Evolutionary conservation across 345 rosid genomes (phyloP).

Genomic region (Eucalyptus pauciflora): DNA sequence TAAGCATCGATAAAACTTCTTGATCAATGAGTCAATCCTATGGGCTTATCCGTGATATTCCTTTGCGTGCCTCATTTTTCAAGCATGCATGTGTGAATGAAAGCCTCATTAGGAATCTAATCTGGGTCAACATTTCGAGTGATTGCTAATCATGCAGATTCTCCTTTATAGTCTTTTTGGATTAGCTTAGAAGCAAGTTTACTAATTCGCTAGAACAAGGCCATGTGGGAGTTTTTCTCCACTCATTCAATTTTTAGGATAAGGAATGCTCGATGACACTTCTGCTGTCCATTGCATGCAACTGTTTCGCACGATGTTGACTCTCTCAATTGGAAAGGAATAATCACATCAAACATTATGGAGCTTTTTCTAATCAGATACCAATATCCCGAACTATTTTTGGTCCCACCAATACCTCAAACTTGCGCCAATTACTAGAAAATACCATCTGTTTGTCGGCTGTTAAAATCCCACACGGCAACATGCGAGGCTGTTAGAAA

Average conservation of each 20-base stretch:
- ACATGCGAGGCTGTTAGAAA: not conserved
- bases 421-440: not conserved
- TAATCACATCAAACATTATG: not conserved
- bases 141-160: not conserved
- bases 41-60: not conserved
- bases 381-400: not conserved
- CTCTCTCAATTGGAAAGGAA: not conserved
- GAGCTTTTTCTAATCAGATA: accelerated
- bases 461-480: not conserved
- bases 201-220: not conserved
- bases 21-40: not conserved
- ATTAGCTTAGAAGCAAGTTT: not conserved
- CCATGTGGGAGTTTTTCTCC: not conserved
- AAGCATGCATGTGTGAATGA: not conserved
- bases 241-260: not conserved
- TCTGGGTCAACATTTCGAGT: not conserved
- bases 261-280: not conserved
- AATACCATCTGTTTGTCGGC: not conserved
- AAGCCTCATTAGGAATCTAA: not conserved
- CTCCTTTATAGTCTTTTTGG: not conserved
- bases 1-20: not conserved
- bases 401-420: not conserved
- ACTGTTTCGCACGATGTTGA: not conserved
- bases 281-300: not conserved
- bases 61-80: not conserved